These are phyloP conservation scores for Suillus variegatus DNA, from an alignment of 768 basidiomycete species.

Conservation along the genomic window DNA sequence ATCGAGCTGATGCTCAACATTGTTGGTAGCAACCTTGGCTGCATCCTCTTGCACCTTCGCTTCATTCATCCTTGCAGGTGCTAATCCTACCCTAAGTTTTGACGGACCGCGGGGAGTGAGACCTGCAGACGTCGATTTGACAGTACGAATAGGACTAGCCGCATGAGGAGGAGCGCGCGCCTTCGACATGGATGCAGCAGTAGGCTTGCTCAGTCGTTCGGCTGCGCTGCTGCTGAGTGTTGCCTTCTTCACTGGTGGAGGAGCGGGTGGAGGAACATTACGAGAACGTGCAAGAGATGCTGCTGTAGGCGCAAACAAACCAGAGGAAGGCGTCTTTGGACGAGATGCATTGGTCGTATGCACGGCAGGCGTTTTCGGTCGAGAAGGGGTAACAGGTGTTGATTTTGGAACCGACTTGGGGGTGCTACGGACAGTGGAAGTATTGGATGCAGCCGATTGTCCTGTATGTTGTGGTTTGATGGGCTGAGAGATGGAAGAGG, in stretches of 20 bases:
- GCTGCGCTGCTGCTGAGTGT: constrained; percentile 53
- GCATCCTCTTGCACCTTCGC: constrained; percentile 21
- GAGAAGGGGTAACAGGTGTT: constrained; percentile 32
- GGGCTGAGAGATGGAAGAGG: constrained; percentile 38
- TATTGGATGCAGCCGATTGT: constrained; percentile 37
- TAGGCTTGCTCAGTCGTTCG: constrained; percentile 80
- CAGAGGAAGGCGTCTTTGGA: constrained; percentile 65
- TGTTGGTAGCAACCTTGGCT: constrained; percentile 23
- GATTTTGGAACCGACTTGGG: constrained; percentile 27
- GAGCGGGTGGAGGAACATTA: constrained; percentile 46
- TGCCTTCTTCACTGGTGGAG: constrained; percentile 55
- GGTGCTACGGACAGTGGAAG: constrained; percentile 28
- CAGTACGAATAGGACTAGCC: constrained; percentile 24
- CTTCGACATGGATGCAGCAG: constrained; percentile 72
- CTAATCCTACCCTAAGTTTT: constrained; percentile 28
- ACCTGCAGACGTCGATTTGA: constrained; percentile 32
- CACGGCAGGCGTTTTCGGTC: constrained; percentile 38
- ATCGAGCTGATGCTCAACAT: constrained; percentile 22
- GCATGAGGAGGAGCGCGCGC: constrained; percentile 40
- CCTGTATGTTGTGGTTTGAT: constrained; percentile 43
- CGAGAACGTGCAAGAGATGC: constrained; percentile 76
- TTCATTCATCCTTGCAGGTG: constrained; percentile 27
- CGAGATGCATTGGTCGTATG: constrained; percentile 29
- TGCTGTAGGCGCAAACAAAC: constrained; percentile 81
- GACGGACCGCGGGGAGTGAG: constrained; percentile 31